Conservation (phyloP, 2,329 filamentous ascomycete species). For the Diaporthe ampelina region DNA sequence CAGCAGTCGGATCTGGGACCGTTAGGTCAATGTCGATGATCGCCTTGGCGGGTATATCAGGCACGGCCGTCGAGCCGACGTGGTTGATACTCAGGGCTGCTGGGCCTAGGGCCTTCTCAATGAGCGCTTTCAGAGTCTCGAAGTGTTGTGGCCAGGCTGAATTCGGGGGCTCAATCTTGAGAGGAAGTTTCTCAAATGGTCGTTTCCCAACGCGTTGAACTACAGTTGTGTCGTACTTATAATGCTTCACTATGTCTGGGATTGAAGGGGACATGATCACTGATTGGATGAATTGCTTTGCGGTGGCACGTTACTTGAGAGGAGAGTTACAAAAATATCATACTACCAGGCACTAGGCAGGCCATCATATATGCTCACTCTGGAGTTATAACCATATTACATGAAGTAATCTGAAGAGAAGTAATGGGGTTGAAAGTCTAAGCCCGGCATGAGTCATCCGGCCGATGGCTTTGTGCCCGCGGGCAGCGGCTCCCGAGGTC, state of each 20-base stretch:
- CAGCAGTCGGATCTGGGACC: not conserved
- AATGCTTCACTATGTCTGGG: not conserved
- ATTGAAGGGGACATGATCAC: not conserved
- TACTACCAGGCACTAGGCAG: not conserved
- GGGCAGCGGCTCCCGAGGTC: not conserved
- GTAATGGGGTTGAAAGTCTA: not conserved
- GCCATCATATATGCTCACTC: no score
- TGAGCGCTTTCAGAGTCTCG: not conserved
- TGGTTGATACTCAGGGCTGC: not conserved
- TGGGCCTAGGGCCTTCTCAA: not conserved
- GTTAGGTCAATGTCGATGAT: not conserved
- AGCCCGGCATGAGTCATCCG: not conserved
- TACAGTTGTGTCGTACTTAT: not conserved
- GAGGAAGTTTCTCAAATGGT: not conserved
- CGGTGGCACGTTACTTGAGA: not conserved
- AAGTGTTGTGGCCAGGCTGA: not conserved
- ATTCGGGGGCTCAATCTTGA: not conserved
- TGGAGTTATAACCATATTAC: no score
- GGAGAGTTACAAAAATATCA: not conserved
- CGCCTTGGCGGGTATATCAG: not conserved
- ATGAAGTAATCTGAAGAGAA: not conserved
- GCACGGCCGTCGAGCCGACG: not conserved
- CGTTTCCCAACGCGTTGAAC: not conserved
- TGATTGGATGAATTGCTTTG: not conserved
- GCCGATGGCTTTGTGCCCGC: not conserved